phyloP scores from a whole-genome alignment of 192 early-diverging fungal species.

The Podila clonocystis region DNA sequence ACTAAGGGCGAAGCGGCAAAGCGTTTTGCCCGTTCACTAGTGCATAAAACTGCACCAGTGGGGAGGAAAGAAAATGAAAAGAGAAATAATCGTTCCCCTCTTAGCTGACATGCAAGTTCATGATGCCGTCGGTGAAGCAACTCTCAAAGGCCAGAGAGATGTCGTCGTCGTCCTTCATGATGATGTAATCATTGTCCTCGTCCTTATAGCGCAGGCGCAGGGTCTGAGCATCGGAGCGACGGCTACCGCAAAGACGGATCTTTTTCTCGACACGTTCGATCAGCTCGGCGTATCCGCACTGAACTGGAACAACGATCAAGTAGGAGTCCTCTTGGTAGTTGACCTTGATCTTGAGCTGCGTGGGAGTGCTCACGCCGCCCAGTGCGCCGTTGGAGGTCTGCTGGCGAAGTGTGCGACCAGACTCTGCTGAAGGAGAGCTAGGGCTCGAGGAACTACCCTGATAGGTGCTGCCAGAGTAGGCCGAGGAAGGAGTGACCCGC shows the following conservation, averaged over 20 bases:
- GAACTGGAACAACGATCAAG: constrained; percentile 82
- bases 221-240: constrained; percentile 62
- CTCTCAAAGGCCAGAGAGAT: constrained; percentile 92
- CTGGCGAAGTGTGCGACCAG: constrained; percentile 29
- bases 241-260: constrained; percentile 80
- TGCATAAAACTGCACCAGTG: neutral
- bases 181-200: constrained; percentile 92
- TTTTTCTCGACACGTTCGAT: constrained; percentile 90
- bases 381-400: constrained; percentile 42
- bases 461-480: constrained; percentile 24
- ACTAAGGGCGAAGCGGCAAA: neutral
- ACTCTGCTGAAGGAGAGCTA: constrained; percentile 34
- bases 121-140: constrained; percentile 52
- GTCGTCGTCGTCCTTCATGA: constrained; percentile 90
- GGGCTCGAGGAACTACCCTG: constrained; percentile 19
- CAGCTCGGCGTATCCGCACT: constrained; percentile 80
- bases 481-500: constrained; percentile 25
- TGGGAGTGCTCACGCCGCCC: constrained; percentile 41
- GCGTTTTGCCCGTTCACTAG: neutral
- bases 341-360: constrained; percentile 84
- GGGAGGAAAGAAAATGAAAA: neutral
- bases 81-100: neutral
- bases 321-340: constrained; percentile 91
- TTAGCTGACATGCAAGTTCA: constrained; percentile 66
- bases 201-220: constrained; percentile 89